Evolutionary conservation across 805 yeast genomes (phyloP), one percentile per base, ranked within the genome.

Genomic region (Candida pseudofarinosa): DNA sequence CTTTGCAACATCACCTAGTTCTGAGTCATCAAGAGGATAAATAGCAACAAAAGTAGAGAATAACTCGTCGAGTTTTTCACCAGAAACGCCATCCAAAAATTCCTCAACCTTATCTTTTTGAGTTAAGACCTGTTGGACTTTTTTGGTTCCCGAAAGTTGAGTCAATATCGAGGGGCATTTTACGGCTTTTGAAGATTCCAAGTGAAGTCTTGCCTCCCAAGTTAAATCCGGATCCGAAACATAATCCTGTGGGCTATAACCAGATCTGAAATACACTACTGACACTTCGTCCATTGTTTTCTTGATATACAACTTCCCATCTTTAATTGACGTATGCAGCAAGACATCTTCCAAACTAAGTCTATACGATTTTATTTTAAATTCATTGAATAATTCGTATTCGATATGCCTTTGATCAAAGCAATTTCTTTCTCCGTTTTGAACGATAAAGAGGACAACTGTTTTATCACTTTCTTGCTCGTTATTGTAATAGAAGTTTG

Each of bases 91-190:
- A 0, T 73, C 63, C 17, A 80, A 58, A 48, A 83, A 80, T 38
- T 71, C 61, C 12, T 64, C 51, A 33, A 93, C 52, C 4, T 72
- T 62, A 6, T 60, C 56, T 16, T 72, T 68, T 30, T 77, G 72
- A 0, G 96, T 86, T 41, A 93, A 74, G 19, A 89, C 68, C 61
- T 93, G 99, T 66, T 93, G 99, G 40, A 93, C 76, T 62, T 93
- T 93, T 58, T 93, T 93, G 15, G 96, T 81, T 1, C 99, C 99
- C 17, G 96, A 79, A 44, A 93, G 71, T 63, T 93, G 99, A 1
- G 95, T 88, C 46, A 88, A 67, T 23, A 91, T 67, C 3, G 93
- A 82, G 2, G 99, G 99, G 48, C 96, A 91, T 62, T 93, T 90
- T 47, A 93, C 83, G 1, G 98, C 95, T 40, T 71, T 60, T 8